Evolutionary conservation across 129 eudicot genomes (phyloP).

Genomic region (Arctium minus): DNA sequence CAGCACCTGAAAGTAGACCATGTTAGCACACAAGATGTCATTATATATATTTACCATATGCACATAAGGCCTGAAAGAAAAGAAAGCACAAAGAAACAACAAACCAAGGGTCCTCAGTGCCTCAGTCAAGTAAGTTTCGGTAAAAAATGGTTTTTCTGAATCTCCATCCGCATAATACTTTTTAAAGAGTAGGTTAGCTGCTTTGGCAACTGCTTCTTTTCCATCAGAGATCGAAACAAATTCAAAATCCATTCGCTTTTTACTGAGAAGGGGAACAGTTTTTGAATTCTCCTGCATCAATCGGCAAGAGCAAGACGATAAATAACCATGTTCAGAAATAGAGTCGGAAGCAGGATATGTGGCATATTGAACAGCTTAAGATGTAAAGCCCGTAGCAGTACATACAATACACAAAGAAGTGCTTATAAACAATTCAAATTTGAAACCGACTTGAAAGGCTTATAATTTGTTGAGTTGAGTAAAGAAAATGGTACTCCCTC

Average conservation of each 20-base stretch:
- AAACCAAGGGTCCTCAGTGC: conserved; percentile 65
- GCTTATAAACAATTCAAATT: not conserved
- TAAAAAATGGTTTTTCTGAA: conserved; percentile 45
- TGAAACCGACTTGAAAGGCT: not conserved
- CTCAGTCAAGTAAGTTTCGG: conserved; percentile 59
- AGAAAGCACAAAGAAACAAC: conserved; percentile 8
- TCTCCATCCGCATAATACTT: conserved; percentile 39
- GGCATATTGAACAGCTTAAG: not conserved
- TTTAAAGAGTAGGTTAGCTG: conserved; percentile 64
- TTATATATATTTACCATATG: not conserved
- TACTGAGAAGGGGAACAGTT: conserved; percentile 16
- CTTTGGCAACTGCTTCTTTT: conserved; percentile 77
- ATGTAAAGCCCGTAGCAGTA: not conserved
- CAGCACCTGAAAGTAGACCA: conserved; percentile 42
- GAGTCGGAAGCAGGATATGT: not conserved
- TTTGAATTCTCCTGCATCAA: conserved; percentile 43
- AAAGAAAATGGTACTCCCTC: not conserved
- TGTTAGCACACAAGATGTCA: not conserved
- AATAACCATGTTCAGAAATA: not conserved
- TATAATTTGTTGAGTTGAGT: too few relatives aligned
- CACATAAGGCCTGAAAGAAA: conserved; percentile 9
- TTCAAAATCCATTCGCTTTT: conserved; percentile 39
- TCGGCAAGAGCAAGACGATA: not conserved
- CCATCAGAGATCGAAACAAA: conserved; percentile 69
- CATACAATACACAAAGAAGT: too few relatives aligned